phyloP scores from a whole-genome alignment of 2,329 filamentous ascomycete genomes.

The Venturia nashicola region DNA sequence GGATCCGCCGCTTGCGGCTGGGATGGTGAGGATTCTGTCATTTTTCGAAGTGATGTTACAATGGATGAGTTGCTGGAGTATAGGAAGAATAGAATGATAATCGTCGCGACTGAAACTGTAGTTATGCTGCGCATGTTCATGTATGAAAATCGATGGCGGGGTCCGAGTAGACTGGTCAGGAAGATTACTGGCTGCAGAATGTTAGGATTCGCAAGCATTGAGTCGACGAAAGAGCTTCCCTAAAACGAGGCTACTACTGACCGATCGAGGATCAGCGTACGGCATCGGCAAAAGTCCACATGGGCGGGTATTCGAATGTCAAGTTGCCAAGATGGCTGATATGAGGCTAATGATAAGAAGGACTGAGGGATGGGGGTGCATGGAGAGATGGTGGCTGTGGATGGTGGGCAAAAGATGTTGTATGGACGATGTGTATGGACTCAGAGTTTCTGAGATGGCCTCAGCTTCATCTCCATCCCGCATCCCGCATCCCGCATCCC shows the following conservation, averaged over 20 bases:
- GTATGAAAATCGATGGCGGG: background rate
- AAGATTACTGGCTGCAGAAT: background rate
- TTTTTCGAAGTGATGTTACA: background rate
- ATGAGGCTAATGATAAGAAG: background rate
- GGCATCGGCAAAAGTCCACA: background rate
- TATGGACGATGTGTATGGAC: background rate
- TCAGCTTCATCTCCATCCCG: background rate
- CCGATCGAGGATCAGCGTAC: background rate
- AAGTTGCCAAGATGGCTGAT: background rate
- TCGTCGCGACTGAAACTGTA: background rate
- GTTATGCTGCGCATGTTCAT: slow-evolving; percentile 5
- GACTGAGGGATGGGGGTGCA: background rate
- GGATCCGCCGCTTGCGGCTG: slow-evolving; percentile 2
- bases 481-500: no score
- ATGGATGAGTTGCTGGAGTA: slow-evolving; percentile 4
- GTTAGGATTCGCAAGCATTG: background rate
- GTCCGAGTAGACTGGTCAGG: background rate
- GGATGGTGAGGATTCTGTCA: background rate
- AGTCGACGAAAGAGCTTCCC: background rate
- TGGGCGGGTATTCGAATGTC: background rate
- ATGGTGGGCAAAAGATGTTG: background rate
- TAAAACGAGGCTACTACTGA: background rate
- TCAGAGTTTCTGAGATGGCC: background rate
- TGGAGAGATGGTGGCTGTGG: background rate
- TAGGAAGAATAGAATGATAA: slow-evolving; percentile 1